A percentile compares a stretch with the other conserved stretches of the same genome.
Conservation (phyloP, 1,284 basidiomycete species). For the Trametes versicolor region DNA sequence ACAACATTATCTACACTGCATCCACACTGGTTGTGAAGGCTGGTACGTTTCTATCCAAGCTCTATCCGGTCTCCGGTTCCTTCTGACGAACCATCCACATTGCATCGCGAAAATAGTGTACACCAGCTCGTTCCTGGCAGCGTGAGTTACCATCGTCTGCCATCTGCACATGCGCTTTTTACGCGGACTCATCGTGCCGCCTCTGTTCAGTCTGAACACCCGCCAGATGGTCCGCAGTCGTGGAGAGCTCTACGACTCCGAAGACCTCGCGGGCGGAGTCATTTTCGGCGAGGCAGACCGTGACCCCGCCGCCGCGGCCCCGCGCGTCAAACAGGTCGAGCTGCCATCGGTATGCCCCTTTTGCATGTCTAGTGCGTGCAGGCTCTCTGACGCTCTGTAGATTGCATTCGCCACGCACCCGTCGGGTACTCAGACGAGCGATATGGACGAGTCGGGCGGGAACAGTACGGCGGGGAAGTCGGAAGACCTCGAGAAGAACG, state of each 20-base stretch:
- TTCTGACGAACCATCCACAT: neutral
- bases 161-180: no score
- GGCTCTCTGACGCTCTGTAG: neutral
- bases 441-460: neutral
- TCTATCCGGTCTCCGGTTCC: neutral
- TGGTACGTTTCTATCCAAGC: neutral
- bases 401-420: neutral
- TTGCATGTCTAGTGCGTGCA: no score
- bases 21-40: neutral
- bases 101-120: neutral
- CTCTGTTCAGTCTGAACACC: constrained; percentile 10
- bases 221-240: constrained; percentile 13
- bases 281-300: constrained; percentile 5
- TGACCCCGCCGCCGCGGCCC: neutral
- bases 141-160: neutral
- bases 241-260: constrained; percentile 10
- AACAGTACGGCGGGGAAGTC: neutral
- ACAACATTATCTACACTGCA: constrained; percentile 2
- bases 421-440: neutral
- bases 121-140: constrained; percentile 12
- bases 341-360: neutral
- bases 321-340: neutral
- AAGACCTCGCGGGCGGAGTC: constrained; percentile 5
- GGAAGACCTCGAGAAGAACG: neutral
- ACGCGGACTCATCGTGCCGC: neutral